phyloP scores from a whole-genome alignment of 306 rosid species.

The Corylus americana region DNA sequence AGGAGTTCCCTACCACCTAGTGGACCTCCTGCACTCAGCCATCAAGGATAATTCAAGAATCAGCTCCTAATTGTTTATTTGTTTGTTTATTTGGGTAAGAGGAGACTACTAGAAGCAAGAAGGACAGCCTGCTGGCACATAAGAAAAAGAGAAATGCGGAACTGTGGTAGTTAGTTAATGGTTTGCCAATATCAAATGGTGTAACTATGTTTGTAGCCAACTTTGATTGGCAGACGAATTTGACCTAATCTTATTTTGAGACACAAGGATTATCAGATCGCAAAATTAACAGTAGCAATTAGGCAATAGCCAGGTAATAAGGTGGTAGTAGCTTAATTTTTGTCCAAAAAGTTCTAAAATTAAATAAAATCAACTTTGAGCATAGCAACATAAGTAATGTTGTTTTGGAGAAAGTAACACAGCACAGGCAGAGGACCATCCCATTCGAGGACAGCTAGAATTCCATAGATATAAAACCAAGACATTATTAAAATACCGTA shows the following conservation, averaged over 20 bases:
- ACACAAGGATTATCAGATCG: neutral
- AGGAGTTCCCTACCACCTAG: neutral
- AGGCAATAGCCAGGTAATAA: neutral
- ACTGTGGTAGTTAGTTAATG: neutral
- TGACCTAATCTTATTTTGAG: neutral
- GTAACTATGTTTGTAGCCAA: neutral
- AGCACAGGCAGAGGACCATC: neutral
- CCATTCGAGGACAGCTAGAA: neutral
- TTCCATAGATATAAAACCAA: neutral
- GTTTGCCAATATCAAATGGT: neutral
- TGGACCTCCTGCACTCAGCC: neutral
- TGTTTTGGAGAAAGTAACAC: neutral
- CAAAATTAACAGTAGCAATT: neutral
- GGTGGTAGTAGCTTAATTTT: neutral
- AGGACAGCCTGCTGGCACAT: constrained; percentile 1
- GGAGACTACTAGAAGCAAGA: neutral
- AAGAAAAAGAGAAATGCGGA: neutral
- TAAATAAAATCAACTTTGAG: neutral
- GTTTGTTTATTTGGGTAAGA: neutral
- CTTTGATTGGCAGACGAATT: neutral
- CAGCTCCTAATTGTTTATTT: neutral
- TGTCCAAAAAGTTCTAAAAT: neutral
- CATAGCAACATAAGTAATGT: neutral
- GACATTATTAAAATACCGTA: neutral
- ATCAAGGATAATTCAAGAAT: too few species aligned